These are phyloP conservation scores for Raffaelea arxii DNA, from an alignment of 2,329 filamentous ascomycete genomes.

Conservation along the genomic window DNA sequence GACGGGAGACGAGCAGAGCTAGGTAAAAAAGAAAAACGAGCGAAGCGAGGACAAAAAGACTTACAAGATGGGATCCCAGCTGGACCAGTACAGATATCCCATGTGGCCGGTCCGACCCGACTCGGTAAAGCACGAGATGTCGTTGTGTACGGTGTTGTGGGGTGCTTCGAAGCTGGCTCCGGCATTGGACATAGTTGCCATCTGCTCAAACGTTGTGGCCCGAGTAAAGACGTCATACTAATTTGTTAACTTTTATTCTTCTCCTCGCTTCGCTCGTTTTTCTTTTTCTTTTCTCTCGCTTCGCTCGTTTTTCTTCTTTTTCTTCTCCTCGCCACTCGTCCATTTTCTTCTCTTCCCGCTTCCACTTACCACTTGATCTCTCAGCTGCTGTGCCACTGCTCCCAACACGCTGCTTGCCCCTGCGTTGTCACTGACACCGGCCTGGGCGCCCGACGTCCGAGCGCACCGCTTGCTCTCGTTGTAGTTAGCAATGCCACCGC, in stretches of 20 bases:
- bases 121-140: slow-evolving; percentile 23
- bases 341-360: no score
- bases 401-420: slow-evolving; percentile 13
- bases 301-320: no score
- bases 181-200: slow-evolving; percentile 26
- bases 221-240: slow-evolving; percentile 34
- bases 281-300: no score
- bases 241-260: slow-evolving; percentile 2
- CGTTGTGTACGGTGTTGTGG: slow-evolving; percentile 33
- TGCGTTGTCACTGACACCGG: slow-evolving; percentile 27
- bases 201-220: slow-evolving; percentile 25
- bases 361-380: slow-evolving; percentile 17
- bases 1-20: not conserved
- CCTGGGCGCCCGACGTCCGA: slow-evolving; percentile 21
- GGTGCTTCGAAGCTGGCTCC: slow-evolving; percentile 33
- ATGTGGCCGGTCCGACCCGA: slow-evolving; percentile 21
- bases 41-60: slow-evolving; percentile 10
- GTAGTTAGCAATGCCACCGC: slow-evolving; percentile 19
- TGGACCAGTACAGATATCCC: slow-evolving; percentile 27
- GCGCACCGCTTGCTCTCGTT: slow-evolving; percentile 31
- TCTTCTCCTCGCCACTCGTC: no score
- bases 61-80: slow-evolving; percentile 38
- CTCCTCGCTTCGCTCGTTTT: no score
- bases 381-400: slow-evolving; percentile 17
- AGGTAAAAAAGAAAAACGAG: slow-evolving; percentile 1